Evolutionary conservation across 2,329 filamentous ascomycete species (phyloP).

Genomic region (Aschersonia sp.): DNA sequence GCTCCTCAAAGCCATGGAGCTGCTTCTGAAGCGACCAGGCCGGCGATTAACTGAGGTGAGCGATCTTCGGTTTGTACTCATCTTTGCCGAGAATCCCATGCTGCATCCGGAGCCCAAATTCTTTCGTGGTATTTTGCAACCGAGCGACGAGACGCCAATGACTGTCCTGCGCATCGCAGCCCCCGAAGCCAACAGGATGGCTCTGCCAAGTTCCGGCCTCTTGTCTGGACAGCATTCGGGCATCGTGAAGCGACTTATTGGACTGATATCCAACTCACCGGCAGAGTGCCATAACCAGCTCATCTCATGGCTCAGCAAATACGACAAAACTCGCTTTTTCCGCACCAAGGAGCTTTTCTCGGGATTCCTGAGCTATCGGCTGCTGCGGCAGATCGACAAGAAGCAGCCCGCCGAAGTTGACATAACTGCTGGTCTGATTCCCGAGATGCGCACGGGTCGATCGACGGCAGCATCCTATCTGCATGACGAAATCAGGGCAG

Average conservation of each 20-base stretch:
- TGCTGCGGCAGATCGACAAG: constrained; percentile 57
- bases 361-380: constrained; percentile 67
- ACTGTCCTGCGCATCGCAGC: background rate
- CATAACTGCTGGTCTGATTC: constrained; percentile 53
- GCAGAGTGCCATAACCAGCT: constrained; percentile 63
- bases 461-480: constrained; percentile 46
- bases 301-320: constrained; percentile 63
- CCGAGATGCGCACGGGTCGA: constrained; percentile 53
- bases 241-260: constrained; percentile 73
- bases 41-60: constrained; percentile 51
- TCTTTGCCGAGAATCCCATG: constrained; percentile 67
- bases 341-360: constrained; percentile 62
- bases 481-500: constrained; percentile 57
- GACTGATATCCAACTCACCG: constrained; percentile 62
- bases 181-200: background rate
- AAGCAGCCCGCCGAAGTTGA: constrained; percentile 45
- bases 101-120: constrained; percentile 34
- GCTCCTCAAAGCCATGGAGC: constrained; percentile 66
- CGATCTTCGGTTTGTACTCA: constrained; percentile 63
- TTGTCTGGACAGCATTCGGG: constrained; percentile 58
- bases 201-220: constrained; percentile 21
- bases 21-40: constrained; percentile 64
- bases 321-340: constrained; percentile 52
- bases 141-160: constrained; percentile 7
- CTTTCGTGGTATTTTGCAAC: constrained; percentile 26